phyloP scores from a whole-genome alignment of 768 basidiomycete genomes.

The Suillus discolor region DNA sequence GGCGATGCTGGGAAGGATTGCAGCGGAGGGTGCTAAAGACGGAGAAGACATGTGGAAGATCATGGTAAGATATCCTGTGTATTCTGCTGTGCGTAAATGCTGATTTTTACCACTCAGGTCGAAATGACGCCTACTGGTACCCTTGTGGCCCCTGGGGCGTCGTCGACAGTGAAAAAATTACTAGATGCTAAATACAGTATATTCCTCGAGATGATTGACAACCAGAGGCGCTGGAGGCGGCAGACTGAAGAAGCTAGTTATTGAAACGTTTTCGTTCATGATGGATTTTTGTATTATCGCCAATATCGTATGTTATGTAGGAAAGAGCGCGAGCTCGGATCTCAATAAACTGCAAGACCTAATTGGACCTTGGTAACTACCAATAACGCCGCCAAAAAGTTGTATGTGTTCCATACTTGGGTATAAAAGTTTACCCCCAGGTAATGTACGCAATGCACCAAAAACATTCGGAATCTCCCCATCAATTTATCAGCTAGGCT shows the following conservation, averaged over 20 bases:
- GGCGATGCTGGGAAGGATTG: conserved; percentile 92
- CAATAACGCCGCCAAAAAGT: background rate
- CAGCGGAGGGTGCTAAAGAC: conserved; percentile 60
- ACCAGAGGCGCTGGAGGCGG: conserved; percentile 85
- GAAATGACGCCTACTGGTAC: conserved; percentile 91
- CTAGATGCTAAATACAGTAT: conserved; percentile 93
- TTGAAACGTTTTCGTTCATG: conserved; percentile 8
- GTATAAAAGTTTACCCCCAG: background rate
- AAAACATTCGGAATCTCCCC: background rate
- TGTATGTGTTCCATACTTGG: background rate
- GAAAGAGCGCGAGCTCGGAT: background rate
- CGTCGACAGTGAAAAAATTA: conserved; percentile 66
- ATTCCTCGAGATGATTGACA: conserved; percentile 85
- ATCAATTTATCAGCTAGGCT: background rate
- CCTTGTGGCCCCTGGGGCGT: conserved; percentile 65
- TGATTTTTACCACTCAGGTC: conserved; percentile 46
- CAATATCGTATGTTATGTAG: background rate
- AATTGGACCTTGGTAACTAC: background rate
- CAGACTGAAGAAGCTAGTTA: conserved; percentile 66
- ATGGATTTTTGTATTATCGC: background rate
- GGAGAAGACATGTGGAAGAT: conserved; percentile 83
- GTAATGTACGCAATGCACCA: background rate
- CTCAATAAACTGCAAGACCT: background rate
- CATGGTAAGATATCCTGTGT: conserved; percentile 60
- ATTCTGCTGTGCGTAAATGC: background rate